These are phyloP conservation scores for Bombardia bombarda DNA, from an alignment of 495 filamentous ascomycete species.

Conservation along the genomic window DNA sequence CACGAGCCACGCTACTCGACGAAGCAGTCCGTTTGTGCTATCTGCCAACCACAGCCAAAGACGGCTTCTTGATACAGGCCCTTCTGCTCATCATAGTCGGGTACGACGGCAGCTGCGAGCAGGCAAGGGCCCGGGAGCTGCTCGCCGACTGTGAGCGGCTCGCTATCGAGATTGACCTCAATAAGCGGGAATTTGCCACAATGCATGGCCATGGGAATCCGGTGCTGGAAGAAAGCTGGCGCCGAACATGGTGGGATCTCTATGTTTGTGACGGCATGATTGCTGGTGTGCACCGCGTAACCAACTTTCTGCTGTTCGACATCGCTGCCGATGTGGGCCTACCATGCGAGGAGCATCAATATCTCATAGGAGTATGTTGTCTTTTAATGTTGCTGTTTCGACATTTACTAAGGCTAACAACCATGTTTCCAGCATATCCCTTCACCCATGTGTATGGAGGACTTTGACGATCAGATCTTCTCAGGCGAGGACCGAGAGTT, in stretches of 20 bases:
- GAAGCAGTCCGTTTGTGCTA: conserved; percentile 49
- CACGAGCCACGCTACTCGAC: conserved; percentile 45
- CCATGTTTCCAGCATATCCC: conserved; percentile 49
- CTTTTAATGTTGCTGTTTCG: not conserved
- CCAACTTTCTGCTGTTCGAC: conserved; percentile 49
- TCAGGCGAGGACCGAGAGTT: conserved; percentile 53
- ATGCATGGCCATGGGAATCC: conserved; percentile 38
- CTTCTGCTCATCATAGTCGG: conserved; percentile 69
- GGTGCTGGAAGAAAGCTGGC: conserved; percentile 60
- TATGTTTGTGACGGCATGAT: conserved; percentile 70
- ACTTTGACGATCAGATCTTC: conserved; percentile 66
- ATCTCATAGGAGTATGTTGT: conserved; percentile 48
- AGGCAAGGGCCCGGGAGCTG: conserved; percentile 55
- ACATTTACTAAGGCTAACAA: not conserved
- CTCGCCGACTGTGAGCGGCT: conserved; percentile 58
- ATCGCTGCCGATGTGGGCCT: conserved; percentile 52
- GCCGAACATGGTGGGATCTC: conserved; percentile 89
- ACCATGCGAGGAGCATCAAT: conserved; percentile 74
- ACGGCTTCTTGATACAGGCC: conserved; percentile 69
- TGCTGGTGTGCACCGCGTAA: conserved; percentile 47
- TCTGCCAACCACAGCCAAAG: conserved; percentile 38
- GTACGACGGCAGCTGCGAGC: conserved; percentile 66
- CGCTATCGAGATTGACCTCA: conserved; percentile 68
- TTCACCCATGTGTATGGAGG: conserved; percentile 50
- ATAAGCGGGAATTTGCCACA: conserved; percentile 47